Base-by-base conservation (phyloP, 1,284 basidiomycete genomes). In the Tilletia setariae region DNA sequence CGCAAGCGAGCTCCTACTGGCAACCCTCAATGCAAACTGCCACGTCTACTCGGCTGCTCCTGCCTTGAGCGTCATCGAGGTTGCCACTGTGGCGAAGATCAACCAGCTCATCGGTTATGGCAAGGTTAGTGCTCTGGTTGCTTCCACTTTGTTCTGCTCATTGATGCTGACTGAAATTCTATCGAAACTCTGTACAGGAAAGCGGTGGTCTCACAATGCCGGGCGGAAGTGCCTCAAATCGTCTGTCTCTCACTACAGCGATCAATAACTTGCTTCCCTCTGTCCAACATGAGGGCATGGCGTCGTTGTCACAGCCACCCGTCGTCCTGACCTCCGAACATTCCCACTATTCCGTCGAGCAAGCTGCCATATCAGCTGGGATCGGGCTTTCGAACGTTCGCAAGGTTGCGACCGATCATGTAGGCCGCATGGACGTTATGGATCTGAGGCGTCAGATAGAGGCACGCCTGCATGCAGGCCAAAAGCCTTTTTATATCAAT, bases 31-130 rank as follows among this genome's bases (percentile, higher is more conserved):
- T 56, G 84, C 84, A 23, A 84, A 84, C 68, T 80, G 81, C 2
- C 84, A 84, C 69, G 84, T 85, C 65, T 84, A 82, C 71, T 82
- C 81, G 43, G 83, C 84, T 9, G 82, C 82, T 3, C 84, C 84
- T 3, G 77, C 83, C 51, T 79, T 85, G 49, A 83, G 81, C 4
- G 66, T 84, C 32, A 74, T 75, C 16, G 80, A 82, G 67, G 78
- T 80, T 64, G 42, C 65, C 11, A 79, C 77, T 40, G 78, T 77
- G 11, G 65, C 70, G 42, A 74, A 70, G 16, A 61, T 81, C 11
- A 76, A 75, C 63, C 62, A 70, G 42, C 63, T 76, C 30, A 77
- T 78, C 66, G 75, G 76, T 9, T 80, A 83, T 30, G 79, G 77
- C 9, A 40, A 67, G 13, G 66, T 79, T 16, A 74, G 76, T 35